Evolutionary conservation across 164 flowering plant genomes (phyloP).

Genomic region (Magnolia changhungtana): DNA sequence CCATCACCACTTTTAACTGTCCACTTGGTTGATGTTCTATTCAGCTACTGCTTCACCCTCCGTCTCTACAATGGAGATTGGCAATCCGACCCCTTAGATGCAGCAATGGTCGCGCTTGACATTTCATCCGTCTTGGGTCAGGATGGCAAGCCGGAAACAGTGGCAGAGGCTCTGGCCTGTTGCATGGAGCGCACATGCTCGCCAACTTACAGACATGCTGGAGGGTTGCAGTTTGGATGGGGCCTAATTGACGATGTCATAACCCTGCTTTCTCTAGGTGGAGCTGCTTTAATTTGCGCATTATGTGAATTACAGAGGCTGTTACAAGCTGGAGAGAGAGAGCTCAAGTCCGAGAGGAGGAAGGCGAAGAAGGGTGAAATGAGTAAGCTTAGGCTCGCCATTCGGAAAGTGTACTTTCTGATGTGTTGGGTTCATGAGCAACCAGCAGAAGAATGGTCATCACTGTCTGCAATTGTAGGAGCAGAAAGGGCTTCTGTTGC

Average conservation of each 20-base stretch:
- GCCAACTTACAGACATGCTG: slow-evolving; percentile 56
- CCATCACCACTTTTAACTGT: slow-evolving; percentile 74
- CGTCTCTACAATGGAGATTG: slow-evolving; percentile 94
- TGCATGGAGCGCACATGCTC: slow-evolving; percentile 84
- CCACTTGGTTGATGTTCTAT: slow-evolving; percentile 76
- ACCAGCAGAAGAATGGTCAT: slow-evolving; percentile 62
- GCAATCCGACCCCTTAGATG: slow-evolving; percentile 64
- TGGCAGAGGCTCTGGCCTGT: slow-evolving; percentile 49
- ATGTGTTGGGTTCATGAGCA: slow-evolving; percentile 93
- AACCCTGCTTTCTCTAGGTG: slow-evolving; percentile 45
- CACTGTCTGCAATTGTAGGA: slow-evolving; percentile 49
- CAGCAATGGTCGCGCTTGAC: slow-evolving; percentile 51
- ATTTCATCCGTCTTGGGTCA: slow-evolving; percentile 72
- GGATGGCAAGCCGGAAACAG: slow-evolving; percentile 59
- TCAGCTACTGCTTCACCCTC: slow-evolving; percentile 84
- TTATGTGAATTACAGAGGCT: slow-evolving; percentile 67
- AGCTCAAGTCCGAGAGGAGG: slow-evolving; percentile 45
- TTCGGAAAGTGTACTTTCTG: slow-evolving; percentile 62
- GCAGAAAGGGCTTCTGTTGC: slow-evolving; percentile 45
- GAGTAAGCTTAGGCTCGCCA: slow-evolving; percentile 57
- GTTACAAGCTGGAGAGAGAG: slow-evolving; percentile 47
- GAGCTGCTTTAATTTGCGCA: slow-evolving; percentile 53
- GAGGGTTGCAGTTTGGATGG: slow-evolving; percentile 68
- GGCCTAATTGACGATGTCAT: slow-evolving; percentile 56
- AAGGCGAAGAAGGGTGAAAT: slow-evolving; percentile 33